Percentiles rank a stretch among this genome's conserved stretches.
These are phyloP conservation scores for Kockiozyma suomiensis DNA, from an alignment of 805 yeast genomes.

Conservation along the genomic window DNA sequence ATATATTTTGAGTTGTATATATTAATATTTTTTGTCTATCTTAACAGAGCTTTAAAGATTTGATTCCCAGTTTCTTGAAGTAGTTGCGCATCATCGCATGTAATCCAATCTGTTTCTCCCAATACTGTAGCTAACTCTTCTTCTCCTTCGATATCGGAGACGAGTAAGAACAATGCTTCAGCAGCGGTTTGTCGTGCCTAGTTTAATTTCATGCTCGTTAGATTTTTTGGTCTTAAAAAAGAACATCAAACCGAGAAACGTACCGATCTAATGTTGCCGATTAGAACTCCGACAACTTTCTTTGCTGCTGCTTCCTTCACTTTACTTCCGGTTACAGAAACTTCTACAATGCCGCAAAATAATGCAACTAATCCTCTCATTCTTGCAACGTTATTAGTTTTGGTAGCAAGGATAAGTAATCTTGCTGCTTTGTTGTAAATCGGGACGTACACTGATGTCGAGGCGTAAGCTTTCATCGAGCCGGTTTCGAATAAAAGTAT, in stretches of 20 bases:
- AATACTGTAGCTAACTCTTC: not conserved
- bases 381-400: slow-evolving; percentile 3
- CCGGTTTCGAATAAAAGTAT: slow-evolving; percentile 10
- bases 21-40: not conserved
- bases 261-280: slow-evolving; percentile 12
- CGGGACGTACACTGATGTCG: not conserved
- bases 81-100: not conserved
- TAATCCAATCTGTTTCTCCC: slow-evolving; percentile 1
- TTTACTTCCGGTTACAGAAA: not conserved
- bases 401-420: slow-evolving; percentile 10
- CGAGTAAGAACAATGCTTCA: slow-evolving; percentile 3
- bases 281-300: slow-evolving; percentile 12
- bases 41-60: not conserved
- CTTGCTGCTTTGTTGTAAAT: slow-evolving; percentile 24
- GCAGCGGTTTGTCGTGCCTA: slow-evolving; percentile 26
- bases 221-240: not conserved
- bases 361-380: not conserved
- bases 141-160: not conserved
- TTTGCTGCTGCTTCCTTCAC: slow-evolving; percentile 19
- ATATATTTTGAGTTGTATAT: too few species aligned
- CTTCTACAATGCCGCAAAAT: slow-evolving; percentile 3
- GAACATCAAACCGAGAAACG: not conserved
- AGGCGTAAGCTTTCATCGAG: not conserved
- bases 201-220: not conserved
- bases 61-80: not conserved